A percentile compares a stretch with the other conserved stretches of the same genome.
Conservation (phyloP, 2,329 filamentous ascomycete species). For the Thyridium curvatum region DNA sequence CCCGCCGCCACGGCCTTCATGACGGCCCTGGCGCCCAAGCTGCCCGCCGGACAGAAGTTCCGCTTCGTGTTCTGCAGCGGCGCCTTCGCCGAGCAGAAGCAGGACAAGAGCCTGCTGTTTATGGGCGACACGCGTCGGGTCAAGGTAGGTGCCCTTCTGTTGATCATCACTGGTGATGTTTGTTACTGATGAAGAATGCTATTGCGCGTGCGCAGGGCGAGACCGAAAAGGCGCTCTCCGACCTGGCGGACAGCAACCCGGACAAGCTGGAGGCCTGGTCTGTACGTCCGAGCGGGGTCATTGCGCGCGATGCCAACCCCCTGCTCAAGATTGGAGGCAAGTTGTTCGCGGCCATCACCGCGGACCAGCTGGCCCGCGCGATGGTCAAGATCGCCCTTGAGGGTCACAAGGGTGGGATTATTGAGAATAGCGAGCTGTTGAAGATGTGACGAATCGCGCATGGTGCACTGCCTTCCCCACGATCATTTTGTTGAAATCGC, state of each 20-base stretch:
- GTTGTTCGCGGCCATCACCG: constrained; percentile 23
- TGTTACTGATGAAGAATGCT: not conserved
- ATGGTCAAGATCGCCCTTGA: constrained; percentile 28
- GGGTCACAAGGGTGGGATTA: constrained; percentile 24
- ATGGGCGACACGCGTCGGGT: constrained; percentile 27
- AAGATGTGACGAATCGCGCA: constrained; percentile 3
- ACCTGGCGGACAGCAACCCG: constrained; percentile 24
- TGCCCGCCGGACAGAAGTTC: constrained; percentile 24
- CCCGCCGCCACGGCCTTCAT: constrained; percentile 52
- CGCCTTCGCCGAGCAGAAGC: constrained; percentile 23
- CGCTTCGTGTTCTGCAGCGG: constrained; percentile 37
- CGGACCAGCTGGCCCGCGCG: constrained; percentile 25
- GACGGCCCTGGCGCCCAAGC: constrained; percentile 19
- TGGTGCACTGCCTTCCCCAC: no score
- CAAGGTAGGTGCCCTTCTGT: constrained; percentile 15
- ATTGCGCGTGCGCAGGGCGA: constrained; percentile 18
- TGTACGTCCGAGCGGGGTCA: constrained; percentile 26
- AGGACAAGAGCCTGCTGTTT: constrained; percentile 26
- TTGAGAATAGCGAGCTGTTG: constrained; percentile 19
- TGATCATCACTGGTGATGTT: not conserved
- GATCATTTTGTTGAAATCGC: no score
- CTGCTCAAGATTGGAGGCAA: constrained; percentile 18
- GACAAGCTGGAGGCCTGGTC: constrained; percentile 27
- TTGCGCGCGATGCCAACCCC: constrained; percentile 15
- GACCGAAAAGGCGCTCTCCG: constrained; percentile 30